Conservation (phyloP, 306 rosid genomes). For the Inga laurina region DNA sequence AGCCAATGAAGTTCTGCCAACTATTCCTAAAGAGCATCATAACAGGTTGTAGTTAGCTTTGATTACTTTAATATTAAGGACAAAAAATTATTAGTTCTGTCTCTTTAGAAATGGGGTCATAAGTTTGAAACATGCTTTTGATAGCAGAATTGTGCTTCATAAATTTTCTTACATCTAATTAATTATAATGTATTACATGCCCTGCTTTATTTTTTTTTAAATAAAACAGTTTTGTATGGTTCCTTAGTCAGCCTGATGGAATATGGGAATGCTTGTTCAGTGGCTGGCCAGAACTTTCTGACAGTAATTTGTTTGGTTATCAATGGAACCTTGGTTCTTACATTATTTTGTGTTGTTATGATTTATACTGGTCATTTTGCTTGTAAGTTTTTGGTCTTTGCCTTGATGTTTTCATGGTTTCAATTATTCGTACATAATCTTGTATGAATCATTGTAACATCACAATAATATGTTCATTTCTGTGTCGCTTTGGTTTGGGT, state of each 20-base stretch:
- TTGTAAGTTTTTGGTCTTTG: slow-evolving; percentile 6
- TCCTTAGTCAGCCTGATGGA: not conserved
- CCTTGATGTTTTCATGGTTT: slow-evolving; percentile 18
- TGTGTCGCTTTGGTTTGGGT: not conserved
- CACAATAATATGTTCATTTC: not conserved
- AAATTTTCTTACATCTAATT: not conserved
- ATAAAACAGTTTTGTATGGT: not conserved
- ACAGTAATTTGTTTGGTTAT: no score
- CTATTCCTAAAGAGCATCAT: slow-evolving; percentile 95
- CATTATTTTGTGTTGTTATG: slow-evolving; percentile 20
- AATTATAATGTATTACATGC: no score
- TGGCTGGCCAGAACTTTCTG: no score
- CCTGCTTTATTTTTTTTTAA: no score
- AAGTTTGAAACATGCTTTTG: slow-evolving; percentile 16
- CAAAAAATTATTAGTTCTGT: slow-evolving; percentile 19
- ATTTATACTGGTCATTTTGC: not conserved
- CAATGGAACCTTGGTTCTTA: not conserved
- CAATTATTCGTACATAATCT: not conserved
- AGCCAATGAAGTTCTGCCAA: slow-evolving; percentile 88
- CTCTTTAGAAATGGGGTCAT: slow-evolving; percentile 15
- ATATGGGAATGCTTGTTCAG: no score
- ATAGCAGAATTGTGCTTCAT: slow-evolving; percentile 11
- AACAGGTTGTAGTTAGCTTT: slow-evolving; percentile 63
- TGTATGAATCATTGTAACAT: not conserved
- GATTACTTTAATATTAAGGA: not conserved